Evolutionary conservation across 2,329 filamentous ascomycete genomes (phyloP).

Genomic region (Phialophora verrucosa): DNA sequence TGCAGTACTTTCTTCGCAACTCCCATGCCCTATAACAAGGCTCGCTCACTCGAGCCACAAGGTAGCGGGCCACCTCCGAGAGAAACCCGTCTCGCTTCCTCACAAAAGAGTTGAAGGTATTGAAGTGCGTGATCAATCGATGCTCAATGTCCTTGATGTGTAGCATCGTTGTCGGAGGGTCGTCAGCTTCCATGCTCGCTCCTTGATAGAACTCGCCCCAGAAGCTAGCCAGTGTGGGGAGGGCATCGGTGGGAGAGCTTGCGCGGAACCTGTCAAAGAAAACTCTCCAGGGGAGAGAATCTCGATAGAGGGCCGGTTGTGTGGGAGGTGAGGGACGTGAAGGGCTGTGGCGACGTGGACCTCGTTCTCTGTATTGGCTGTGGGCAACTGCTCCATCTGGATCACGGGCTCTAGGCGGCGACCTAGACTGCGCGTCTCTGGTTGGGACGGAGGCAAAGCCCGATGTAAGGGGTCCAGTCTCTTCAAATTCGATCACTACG

Average conservation of each 20-base stretch:
- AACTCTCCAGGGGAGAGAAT: background rate
- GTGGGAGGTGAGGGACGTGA: background rate
- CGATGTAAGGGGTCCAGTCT: too few relatives aligned
- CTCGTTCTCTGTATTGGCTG: background rate
- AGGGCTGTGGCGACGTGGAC: background rate
- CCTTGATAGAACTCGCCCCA: background rate
- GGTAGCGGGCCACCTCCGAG: background rate
- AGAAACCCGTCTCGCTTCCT: background rate
- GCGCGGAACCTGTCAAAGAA: background rate
- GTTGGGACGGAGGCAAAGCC: background rate
- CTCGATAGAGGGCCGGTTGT: background rate
- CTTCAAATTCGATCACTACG: background rate
- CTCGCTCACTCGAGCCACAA: background rate
- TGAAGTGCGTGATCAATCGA: background rate
- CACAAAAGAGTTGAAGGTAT: background rate
- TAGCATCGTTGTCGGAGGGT: background rate
- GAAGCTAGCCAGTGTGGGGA: background rate
- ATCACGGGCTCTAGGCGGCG: background rate
- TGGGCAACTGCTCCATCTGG: background rate
- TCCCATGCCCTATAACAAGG: background rate
- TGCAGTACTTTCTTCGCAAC: background rate
- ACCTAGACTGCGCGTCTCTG: constrained; percentile 1
- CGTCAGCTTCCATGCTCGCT: background rate
- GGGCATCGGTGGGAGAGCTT: background rate
- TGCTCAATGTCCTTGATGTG: constrained; percentile 4